Evolutionary conservation across 441 rosid genomes (phyloP), one percentile per base, ranked within the genome.

Genomic region (Gossypium aridum): DNA sequence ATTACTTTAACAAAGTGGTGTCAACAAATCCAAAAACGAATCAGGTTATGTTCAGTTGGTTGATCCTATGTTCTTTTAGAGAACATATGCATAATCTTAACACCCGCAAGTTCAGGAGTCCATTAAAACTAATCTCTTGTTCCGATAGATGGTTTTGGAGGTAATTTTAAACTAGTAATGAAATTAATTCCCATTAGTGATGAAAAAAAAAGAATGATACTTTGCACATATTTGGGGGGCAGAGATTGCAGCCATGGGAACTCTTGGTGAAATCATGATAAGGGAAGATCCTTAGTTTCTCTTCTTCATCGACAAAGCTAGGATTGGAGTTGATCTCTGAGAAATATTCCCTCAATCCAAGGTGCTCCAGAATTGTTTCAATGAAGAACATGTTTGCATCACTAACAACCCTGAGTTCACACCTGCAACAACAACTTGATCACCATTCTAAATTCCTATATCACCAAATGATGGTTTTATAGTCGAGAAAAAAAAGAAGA

Each of bases 321-420:
- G 94, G 92, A 43, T 92, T 93, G 2, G 96, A 87, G 78, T 88
- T 82, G 31, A 93, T 87, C 69, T 92, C 94, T 0, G 92, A 82
- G 87, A 94, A 94, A 16, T 4, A 87, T 47, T 83, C 86, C 13
- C 78, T 80, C 23, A 94, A 20, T 25, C 88, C 93, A 8, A 82
- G 92, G 78, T 90, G 91, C 20, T 88, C 76, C 84, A 90, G 23
- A 12, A 92, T 83, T 3, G 92, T 87, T 72, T 93, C 98, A 51
- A 93, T 90, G 80, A 90, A 92, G 69, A 94, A 94, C 81, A 72
- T 37, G 75, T 94, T 94, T 0, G 98, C 97, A 60, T 94, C 97
- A 43, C 98, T 92, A 9, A 92, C 86, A 63, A 94, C 87, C 83
- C 90, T 90, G 84, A 92, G 73, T 64, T 90, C 90, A 56, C 72